These are phyloP conservation scores for Boechera retrofracta DNA, from an alignment of 345 rosid species.

Conservation along the genomic window DNA sequence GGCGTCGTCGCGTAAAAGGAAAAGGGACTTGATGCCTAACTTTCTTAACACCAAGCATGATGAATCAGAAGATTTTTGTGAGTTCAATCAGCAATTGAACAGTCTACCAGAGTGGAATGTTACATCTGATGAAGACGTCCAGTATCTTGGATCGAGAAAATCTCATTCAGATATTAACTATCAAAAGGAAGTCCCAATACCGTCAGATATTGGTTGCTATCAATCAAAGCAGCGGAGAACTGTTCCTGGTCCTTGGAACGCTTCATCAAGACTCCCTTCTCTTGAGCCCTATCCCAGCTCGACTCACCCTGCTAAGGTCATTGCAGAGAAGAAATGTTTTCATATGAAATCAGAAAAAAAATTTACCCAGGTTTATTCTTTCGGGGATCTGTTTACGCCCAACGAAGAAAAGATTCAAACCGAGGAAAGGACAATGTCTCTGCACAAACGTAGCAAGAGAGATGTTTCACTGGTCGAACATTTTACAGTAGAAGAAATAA, in stretches of 20 bases:
- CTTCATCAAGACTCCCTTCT: constrained; percentile 13
- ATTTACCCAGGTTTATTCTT: neutral
- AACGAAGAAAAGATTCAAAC: neutral
- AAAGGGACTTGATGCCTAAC: constrained; percentile 6
- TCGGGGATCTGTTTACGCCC: neutral
- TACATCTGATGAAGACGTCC: neutral
- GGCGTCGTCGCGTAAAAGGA: neutral
- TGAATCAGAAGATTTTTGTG: too few species aligned
- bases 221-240: constrained; percentile 9
- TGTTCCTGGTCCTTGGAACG: neutral
- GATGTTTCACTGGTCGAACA: constrained; percentile 54
- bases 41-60: too few species aligned
- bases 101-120: neutral
- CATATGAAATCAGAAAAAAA: neutral
- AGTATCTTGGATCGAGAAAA: neutral
- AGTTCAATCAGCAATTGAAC: constrained; percentile 4
- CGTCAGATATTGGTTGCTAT: neutral
- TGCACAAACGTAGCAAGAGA: constrained; percentile 30
- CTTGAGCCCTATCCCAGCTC: neutral
- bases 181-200: neutral
- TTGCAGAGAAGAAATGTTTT: neutral
- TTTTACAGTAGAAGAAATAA: constrained; percentile 55
- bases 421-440: neutral
- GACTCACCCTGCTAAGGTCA: neutral
- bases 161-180: neutral